A percentile compares a stretch with the other conserved stretches of the same genome.
Conservation (phyloP, 345 rosid genomes). For the Leavenworthia alabamica region DNA sequence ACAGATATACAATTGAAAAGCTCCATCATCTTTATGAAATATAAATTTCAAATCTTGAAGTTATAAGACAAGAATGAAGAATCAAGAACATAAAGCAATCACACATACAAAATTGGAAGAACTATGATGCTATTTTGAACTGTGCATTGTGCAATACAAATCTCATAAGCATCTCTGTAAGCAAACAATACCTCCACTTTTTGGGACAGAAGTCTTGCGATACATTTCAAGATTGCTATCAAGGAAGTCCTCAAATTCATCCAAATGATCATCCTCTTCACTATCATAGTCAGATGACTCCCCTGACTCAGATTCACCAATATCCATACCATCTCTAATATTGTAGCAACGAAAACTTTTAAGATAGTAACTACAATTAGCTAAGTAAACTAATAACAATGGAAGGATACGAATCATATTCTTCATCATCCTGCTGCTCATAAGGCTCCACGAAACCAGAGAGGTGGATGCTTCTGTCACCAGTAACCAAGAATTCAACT, state of each 20-base stretch:
- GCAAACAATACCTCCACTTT: slow-evolving; percentile 65
- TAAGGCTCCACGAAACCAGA: slow-evolving; percentile 65
- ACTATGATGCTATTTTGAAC: background rate
- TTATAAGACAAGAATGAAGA: background rate
- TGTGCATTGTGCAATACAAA: background rate
- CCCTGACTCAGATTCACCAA: slow-evolving; percentile 46
- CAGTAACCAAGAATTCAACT: slow-evolving; percentile 68
- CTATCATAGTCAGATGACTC: slow-evolving; percentile 59
- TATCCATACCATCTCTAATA: slow-evolving; percentile 61
- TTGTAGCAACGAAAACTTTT: slow-evolving; percentile 32
- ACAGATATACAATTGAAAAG: background rate
- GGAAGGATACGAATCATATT: slow-evolving; percentile 71
- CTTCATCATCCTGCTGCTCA: slow-evolving; percentile 41
- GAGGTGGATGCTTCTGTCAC: slow-evolving; percentile 73
- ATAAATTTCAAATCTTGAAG: background rate
- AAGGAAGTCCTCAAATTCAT: slow-evolving; percentile 33
- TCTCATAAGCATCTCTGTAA: background rate
- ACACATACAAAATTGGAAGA: background rate
- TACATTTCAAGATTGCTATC: slow-evolving; percentile 37
- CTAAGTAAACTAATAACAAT: background rate
- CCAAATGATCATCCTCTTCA: slow-evolving; percentile 50
- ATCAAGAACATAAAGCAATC: background rate
- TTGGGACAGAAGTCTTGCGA: slow-evolving; percentile 39
- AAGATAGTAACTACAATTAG: background rate
- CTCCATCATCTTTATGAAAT: background rate